Conservation (phyloP, 257 asterid genomes). For the Solanum clarkiae region DNA sequence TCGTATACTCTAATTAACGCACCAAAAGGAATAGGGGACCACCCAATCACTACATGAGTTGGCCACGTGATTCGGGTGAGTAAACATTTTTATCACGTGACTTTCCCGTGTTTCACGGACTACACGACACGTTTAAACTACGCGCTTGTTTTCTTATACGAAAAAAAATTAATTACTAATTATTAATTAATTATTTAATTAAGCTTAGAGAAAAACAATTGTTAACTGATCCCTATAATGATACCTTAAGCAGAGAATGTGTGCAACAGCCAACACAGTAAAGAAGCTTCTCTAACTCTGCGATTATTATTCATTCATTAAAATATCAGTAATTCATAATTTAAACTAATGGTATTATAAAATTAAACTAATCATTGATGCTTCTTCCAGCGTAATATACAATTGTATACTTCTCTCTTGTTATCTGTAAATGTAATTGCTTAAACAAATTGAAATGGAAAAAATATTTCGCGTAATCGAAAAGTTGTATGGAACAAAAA, state of each 20-base stretch:
- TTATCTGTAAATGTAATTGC: not conserved
- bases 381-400: not conserved
- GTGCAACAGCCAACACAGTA: not conserved
- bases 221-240: constrained; percentile 90
- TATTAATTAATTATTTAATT: not conserved
- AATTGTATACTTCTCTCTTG: not conserved
- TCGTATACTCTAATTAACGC: too few relatives aligned
- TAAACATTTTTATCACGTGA: constrained; percentile 68
- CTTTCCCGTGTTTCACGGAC: constrained; percentile 34
- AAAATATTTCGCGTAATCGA: not conserved
- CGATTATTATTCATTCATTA: not conserved
- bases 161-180: not conserved
- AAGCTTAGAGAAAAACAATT: constrained; percentile 17
- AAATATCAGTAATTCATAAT: not conserved
- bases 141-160: not conserved
- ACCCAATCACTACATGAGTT: constrained; percentile 40
- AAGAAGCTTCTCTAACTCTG: not conserved
- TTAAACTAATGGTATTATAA: not conserved
- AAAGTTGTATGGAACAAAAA: too few relatives aligned
- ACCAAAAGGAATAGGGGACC: constrained; percentile 13
- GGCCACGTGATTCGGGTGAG: constrained; percentile 86
- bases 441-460: too few relatives aligned
- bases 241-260: constrained; percentile 54
- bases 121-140: constrained; percentile 23
- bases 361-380: constrained; percentile 10